Conservation (phyloP, 495 filamentous ascomycete species). For the Hypoxylon fuscum region DNA sequence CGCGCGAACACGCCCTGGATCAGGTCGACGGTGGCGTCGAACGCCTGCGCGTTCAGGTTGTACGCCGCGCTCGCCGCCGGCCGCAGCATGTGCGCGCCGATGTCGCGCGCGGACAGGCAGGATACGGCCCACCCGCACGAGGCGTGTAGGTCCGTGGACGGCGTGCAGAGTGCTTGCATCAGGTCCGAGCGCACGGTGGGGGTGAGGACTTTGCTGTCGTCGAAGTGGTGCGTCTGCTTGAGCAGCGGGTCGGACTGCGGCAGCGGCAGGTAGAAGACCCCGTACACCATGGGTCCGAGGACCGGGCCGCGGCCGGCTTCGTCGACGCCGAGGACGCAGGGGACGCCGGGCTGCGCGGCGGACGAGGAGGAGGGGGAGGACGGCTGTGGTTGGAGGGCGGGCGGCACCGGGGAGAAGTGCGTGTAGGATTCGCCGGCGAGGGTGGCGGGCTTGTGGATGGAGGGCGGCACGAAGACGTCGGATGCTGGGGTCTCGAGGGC, state of each 20-base stretch:
- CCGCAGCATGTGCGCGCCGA: constrained; percentile 80
- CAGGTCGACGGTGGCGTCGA: constrained; percentile 91
- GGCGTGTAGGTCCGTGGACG: constrained; percentile 67
- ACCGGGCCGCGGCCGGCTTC: constrained; percentile 97
- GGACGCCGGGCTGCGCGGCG: constrained; percentile 27
- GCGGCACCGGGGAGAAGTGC: constrained; percentile 79
- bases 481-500: constrained; percentile 64
- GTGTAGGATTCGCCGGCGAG: constrained; percentile 80
- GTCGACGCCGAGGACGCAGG: constrained; percentile 79
- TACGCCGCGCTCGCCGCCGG: constrained; percentile 66
- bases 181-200: constrained; percentile 75
- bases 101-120: constrained; percentile 84
- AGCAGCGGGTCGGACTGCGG: constrained; percentile 75
- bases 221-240: constrained; percentile 79
- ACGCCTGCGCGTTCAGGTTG: constrained; percentile 97
- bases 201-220: constrained; percentile 90
- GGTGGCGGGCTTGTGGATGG: constrained; percentile 68
- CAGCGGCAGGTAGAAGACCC: constrained; percentile 82
- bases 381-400: constrained; percentile 56
- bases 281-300: constrained; percentile 97
- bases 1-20: constrained; percentile 76
- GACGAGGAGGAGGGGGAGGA: constrained; percentile 38
- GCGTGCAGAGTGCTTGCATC: constrained; percentile 77
- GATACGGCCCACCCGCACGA: constrained; percentile 85
- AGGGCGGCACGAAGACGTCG: constrained; percentile 80